Percentiles rank a stretch among this genome's conserved stretches.
Conservation (phyloP, 306 rosid species). For the Castanea crenata region DNA sequence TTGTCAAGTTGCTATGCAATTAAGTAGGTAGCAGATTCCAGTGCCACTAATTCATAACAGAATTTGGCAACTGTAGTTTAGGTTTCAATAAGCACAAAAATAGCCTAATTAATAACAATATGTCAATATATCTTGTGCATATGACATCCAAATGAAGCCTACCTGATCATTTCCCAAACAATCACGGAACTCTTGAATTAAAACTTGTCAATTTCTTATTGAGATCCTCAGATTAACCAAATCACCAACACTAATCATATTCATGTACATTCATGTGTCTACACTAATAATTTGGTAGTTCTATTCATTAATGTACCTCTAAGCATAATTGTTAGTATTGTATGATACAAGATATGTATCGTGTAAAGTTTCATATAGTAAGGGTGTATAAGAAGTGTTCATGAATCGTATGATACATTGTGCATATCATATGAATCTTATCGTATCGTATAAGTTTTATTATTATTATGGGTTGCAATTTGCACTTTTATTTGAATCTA, state of each 20-base stretch:
- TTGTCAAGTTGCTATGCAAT: not conserved
- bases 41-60: not conserved
- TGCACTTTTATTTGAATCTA: too few species aligned
- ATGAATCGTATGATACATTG: too few species aligned
- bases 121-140: not conserved
- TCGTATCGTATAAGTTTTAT: too few species aligned
- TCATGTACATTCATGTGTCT: not conserved
- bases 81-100: not conserved
- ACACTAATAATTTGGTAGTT: too few species aligned
- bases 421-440: too few species aligned
- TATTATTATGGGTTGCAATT: too few species aligned
- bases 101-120: not conserved
- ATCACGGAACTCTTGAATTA: not conserved
- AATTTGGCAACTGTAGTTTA: not conserved
- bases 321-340: too few species aligned
- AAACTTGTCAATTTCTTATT: not conserved
- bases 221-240: not conserved
- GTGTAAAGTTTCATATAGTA: too few species aligned
- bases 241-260: not conserved
- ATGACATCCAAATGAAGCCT: not conserved
- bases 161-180: not conserved
- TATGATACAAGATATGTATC: too few species aligned
- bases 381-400: too few species aligned
- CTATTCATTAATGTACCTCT: too few species aligned
- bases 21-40: not conserved